A percentile compares a stretch with the other conserved stretches of the same genome.
Conservation (phyloP, 2,329 filamentous ascomycete species). For the Fusarium guadeloupense region DNA sequence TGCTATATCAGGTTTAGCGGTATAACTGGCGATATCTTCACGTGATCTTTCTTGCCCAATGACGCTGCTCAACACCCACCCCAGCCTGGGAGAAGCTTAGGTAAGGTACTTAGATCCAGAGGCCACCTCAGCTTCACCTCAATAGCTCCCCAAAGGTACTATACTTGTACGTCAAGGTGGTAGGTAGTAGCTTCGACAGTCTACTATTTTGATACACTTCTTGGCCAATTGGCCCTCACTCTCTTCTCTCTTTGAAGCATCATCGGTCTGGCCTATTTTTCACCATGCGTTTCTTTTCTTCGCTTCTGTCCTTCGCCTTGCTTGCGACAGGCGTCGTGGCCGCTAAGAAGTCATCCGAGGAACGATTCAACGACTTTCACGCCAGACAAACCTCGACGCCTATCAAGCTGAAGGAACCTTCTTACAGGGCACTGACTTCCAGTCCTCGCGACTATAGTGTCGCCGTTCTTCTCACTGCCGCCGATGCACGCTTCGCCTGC, state of each 20-base stretch:
- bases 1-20: constrained; percentile 42
- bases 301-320: constrained; percentile 71
- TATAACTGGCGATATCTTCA: background rate
- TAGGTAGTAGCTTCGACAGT: constrained; percentile 20
- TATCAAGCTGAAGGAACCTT: constrained; percentile 79
- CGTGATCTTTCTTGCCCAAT: constrained; percentile 23
- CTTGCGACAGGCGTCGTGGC: constrained; percentile 68
- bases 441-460: constrained; percentile 85
- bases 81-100: constrained; percentile 26
- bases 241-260: background rate
- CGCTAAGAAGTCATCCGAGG: constrained; percentile 69
- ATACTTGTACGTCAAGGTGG: constrained; percentile 9
- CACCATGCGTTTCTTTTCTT: constrained; percentile 75
- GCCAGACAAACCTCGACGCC: constrained; percentile 71
- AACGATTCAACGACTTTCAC: constrained; percentile 78
- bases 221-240: constrained; percentile 41
- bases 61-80: constrained; percentile 4
- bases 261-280: constrained; percentile 24
- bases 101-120: constrained; percentile 41
- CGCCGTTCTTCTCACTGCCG: constrained; percentile 84
- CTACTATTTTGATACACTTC: constrained; percentile 8
- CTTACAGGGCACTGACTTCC: constrained; percentile 79
- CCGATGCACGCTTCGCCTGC: constrained; percentile 85
- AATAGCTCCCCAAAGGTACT: constrained; percentile 28
- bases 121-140: constrained; percentile 50